These are phyloP conservation scores for Chalciporus sphaerocephalus DNA, from an alignment of 768 basidiomycete genomes.

Conservation along the genomic window DNA sequence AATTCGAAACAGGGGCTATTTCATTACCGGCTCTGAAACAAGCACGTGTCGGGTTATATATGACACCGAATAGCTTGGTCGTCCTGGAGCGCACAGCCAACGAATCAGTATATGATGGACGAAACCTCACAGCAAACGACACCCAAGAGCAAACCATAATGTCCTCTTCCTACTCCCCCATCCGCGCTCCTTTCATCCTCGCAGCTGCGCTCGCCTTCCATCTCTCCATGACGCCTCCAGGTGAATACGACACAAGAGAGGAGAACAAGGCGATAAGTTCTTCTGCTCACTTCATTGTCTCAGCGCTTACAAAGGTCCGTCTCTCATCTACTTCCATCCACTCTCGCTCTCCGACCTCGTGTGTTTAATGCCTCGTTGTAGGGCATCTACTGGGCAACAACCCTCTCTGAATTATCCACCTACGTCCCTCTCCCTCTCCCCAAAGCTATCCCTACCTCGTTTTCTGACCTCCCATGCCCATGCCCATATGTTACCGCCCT, in stretches of 20 bases:
- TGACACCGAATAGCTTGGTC: too few species aligned
- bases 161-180: conserved; percentile 16
- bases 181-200: conserved; percentile 43
- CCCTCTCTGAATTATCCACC: conserved; percentile 33
- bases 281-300: conserved; percentile 7
- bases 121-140: neutral
- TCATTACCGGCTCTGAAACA: too few species aligned
- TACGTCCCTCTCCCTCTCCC: neutral
- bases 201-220: conserved; percentile 43
- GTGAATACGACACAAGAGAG: conserved; percentile 26
- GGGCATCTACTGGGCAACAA: conserved; percentile 38
- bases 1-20: too few species aligned
- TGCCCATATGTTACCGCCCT: neutral
- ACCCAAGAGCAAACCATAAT: neutral
- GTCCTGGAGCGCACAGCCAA: neutral
- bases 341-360: neutral
- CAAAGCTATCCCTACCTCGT: too few species aligned
- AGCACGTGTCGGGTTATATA: too few species aligned
- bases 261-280: neutral
- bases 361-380: conserved; percentile 19
- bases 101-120: neutral
- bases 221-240: conserved; percentile 41
- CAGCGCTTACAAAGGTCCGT: conserved; percentile 16
- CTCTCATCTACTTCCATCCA: neutral
- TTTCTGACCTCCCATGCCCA: neutral